These are phyloP conservation scores for Ceratocystiopsis brevicomis DNA, from an alignment of 2,329 filamentous ascomycete species.

Conservation along the genomic window DNA sequence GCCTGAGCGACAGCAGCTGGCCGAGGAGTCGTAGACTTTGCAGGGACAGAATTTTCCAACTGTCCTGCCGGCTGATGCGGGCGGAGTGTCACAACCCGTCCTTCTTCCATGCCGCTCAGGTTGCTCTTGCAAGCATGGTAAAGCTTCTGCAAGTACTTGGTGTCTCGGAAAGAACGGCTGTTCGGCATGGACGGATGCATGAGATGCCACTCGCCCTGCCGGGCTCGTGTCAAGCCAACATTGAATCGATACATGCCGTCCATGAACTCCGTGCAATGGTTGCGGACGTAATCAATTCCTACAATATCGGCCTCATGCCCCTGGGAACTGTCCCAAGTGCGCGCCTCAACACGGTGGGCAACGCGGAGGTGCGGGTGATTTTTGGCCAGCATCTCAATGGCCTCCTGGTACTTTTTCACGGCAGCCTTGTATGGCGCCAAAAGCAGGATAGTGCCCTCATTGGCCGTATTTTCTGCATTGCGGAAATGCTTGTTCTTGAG, in stretches of 20 bases:
- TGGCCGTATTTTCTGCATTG: conserved; percentile 10
- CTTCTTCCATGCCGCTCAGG: conserved; percentile 4
- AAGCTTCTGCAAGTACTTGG: conserved; percentile 6
- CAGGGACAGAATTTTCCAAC: too few species aligned
- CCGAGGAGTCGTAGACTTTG: too few species aligned
- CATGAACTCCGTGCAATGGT: conserved; percentile 20
- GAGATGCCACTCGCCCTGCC: conserved; percentile 25
- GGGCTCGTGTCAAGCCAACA: conserved; percentile 25
- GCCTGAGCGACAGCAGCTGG: too few species aligned
- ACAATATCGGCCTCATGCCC: conserved; percentile 30
- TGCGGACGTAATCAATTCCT: conserved; percentile 27
- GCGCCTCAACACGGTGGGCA: conserved; percentile 17
- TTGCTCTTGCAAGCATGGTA: conserved; percentile 6
- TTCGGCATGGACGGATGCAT: conserved; percentile 21
- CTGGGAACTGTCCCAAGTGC: conserved; percentile 27
- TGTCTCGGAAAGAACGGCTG: background rate
- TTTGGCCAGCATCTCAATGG: conserved; percentile 11
- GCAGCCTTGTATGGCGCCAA: conserved; percentile 25
- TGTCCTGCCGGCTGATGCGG: too few species aligned
- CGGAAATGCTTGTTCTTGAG: conserved; percentile 16
- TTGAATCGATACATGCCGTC: conserved; percentile 25
- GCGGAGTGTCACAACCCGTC: conserved; percentile 1
- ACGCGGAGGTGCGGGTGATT: conserved; percentile 10
- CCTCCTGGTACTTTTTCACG: conserved; percentile 16
- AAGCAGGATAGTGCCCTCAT: conserved; percentile 22